Conservation (phyloP, 2,329 filamentous ascomycete species). For the Ilyonectria mors-panacis region DNA sequence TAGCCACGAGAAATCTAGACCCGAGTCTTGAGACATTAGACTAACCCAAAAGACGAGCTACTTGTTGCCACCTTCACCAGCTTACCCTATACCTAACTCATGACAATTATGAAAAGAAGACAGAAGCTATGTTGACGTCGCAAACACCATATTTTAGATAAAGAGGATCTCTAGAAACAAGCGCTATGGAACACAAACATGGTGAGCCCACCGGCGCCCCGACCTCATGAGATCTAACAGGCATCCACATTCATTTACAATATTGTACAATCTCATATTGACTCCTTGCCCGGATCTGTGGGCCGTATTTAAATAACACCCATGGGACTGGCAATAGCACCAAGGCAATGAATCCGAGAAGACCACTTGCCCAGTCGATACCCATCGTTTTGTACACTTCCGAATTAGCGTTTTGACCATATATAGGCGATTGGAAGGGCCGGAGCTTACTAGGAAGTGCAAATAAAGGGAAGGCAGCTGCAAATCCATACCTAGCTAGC, state of each 20-base stretch:
- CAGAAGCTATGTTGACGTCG: too few species aligned
- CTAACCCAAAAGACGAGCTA: too few species aligned
- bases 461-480: constrained; percentile 73
- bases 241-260: background rate
- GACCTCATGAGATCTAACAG: too few species aligned
- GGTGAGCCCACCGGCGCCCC: too few species aligned
- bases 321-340: constrained; percentile 67
- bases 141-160: too few species aligned
- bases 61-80: too few species aligned
- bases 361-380: constrained; percentile 62
- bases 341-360: constrained; percentile 64
- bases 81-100: too few species aligned
- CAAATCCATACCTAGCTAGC: constrained; percentile 69
- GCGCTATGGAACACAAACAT: too few species aligned
- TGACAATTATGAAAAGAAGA: too few species aligned
- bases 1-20: too few species aligned
- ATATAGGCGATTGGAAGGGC: rapidly evolving
- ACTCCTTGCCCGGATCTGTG: constrained; percentile 42
- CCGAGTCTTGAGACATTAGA: too few species aligned
- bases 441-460: constrained; percentile 66
- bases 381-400: constrained; percentile 61
- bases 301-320: constrained; percentile 66
- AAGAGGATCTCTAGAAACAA: too few species aligned
- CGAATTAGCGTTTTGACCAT: constrained; percentile 29
- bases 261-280: constrained; percentile 55